Base-by-base conservation (phyloP, 805 yeast species). In the Ogataea populi-albae region DNA sequence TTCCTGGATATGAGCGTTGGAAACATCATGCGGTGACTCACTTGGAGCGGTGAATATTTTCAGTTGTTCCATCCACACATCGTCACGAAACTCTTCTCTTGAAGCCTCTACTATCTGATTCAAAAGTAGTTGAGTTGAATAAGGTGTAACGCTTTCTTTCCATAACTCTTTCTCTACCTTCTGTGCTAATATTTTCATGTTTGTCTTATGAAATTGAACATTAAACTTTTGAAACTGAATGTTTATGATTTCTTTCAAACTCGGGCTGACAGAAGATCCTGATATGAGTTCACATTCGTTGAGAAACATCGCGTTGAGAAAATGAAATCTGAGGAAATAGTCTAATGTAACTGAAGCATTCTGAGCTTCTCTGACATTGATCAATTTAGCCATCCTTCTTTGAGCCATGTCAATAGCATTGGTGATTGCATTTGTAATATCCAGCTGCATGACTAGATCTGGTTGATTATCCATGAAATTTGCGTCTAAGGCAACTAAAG, bases 241-340 rank as follows among this genome's bases (percentile, higher is more conserved):
- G n/a, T 71, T 74, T 11, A 88, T 60, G 50, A 79, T 74, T 38
- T 80, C 86, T 34, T 81, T 76, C 19, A 91, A 62, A n/a, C 76
- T 79, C 18, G 71, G 68, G 1, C 77, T 69, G 10, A 71, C 58
- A 6, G 74, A 69, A 38, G 71, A 76, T 0, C 95, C 95, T 23
- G 87, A 79, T 4, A 89, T 73, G 10, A 78, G 68, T 57, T 93
- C 98, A 57, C 95, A 86, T 52, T 87, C 95, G 31, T 75, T 75
- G 26, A 88, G 66, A 54, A 89, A 89, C 16, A 81, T 67, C 0
- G 81, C 74, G 37, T 79, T 77, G 10, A 84, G 64, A 3, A 82
- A 67, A 57, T 79, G 86, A 34, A 86, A 71, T 40, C 78, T 65
- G 30, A 86, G 52, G 61, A 88, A 89, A 45, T 71, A 74, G n/a